These are phyloP conservation scores for Monilinia fructigena DNA, from an alignment of 2,329 filamentous ascomycete genomes.

Conservation along the genomic window DNA sequence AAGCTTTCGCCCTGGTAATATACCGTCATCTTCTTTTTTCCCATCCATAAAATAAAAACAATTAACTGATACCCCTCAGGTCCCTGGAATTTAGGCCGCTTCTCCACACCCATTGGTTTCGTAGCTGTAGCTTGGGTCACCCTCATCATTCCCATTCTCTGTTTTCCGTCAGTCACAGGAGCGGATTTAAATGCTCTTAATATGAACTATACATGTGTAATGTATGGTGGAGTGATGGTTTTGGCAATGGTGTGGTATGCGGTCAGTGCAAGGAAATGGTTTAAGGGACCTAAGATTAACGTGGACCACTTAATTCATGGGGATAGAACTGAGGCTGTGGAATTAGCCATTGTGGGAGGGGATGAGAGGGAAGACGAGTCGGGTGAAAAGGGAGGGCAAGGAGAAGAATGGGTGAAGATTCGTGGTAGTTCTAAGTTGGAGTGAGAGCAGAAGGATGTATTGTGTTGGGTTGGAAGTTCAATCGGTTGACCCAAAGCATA, in stretches of 20 bases:
- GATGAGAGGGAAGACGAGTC: no score
- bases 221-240: constrained; percentile 64
- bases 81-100: constrained; percentile 66
- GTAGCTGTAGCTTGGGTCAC: constrained; percentile 58
- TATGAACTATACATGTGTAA: constrained; percentile 70
- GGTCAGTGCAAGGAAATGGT: constrained; percentile 64
- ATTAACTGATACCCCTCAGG: constrained; percentile 19
- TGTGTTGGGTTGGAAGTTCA: no score
- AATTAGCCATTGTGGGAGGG: rapidly evolving
- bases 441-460: no score
- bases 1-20: constrained; percentile 57
- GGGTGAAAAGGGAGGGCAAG: background rate
- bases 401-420: background rate
- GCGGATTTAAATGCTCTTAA: constrained; percentile 48
- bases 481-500: no score
- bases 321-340: background rate
- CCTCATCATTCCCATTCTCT: constrained; percentile 68
- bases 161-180: constrained; percentile 59
- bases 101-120: constrained; percentile 56
- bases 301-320: constrained; percentile 44
- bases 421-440: no score
- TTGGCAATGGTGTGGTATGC: constrained; percentile 61
- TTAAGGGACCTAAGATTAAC: constrained; percentile 69
- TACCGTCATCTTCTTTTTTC: background rate
- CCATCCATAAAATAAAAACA: background rate